Conservation (phyloP, 768 basidiomycete species). For the Termitomyces sp. region DNA sequence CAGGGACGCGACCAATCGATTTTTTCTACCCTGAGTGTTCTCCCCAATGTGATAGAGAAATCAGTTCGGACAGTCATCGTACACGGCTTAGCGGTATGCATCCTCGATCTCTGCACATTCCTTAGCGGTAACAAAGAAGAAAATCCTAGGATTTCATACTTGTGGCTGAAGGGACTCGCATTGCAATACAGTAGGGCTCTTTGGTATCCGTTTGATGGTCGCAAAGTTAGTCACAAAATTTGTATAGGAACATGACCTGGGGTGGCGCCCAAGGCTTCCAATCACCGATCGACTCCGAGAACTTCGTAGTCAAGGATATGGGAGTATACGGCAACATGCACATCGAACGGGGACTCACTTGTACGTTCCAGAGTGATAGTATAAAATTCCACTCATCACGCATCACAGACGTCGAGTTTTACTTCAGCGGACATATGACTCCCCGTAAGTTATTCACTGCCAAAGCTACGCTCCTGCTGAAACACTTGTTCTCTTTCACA, state of each 20-base stretch:
- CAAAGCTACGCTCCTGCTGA: background rate
- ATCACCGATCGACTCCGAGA: conserved; percentile 52
- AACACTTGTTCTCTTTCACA: conserved; percentile 6
- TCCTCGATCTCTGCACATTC: conserved; percentile 5
- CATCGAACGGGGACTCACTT: conserved; percentile 60
- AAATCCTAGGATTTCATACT: conserved; percentile 33
- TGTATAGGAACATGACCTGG: conserved; percentile 43
- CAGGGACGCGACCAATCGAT: conserved; percentile 46
- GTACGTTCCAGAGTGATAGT: conserved; percentile 25
- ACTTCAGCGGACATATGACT: conserved; percentile 55
- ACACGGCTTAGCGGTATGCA: conserved; percentile 57
- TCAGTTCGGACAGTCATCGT: conserved; percentile 58
- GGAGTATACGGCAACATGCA: conserved; percentile 60
- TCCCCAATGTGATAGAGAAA: conserved; percentile 69
- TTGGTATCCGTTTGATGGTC: background rate
- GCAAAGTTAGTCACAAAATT: background rate
- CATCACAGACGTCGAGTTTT: conserved; percentile 48
- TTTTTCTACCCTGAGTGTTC: conserved; percentile 54
- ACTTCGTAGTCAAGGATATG: conserved; percentile 56
- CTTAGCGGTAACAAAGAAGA: background rate
- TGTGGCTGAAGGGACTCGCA: conserved; percentile 42
- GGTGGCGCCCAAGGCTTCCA: conserved; percentile 64
- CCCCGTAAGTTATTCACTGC: conserved; percentile 33
- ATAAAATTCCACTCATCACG: background rate
- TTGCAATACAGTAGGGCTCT: conserved; percentile 44